Percentiles rank a stretch among this genome's conserved stretches.
phyloP scores from a whole-genome alignment of 257 asterid species.

The Voacanga thouarsii region DNA sequence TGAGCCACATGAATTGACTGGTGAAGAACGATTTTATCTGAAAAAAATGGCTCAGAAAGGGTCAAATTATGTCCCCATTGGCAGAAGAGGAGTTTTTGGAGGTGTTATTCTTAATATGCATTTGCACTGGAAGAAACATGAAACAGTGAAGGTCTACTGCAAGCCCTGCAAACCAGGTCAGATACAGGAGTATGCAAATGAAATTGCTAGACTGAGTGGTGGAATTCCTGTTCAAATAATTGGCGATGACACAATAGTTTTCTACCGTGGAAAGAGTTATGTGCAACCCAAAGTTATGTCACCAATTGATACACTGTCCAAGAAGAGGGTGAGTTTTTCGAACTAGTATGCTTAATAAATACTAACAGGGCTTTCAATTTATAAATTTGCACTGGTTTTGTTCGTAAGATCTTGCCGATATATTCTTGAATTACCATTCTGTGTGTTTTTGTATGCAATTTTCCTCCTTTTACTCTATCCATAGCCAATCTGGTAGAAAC shows the following conservation, averaged over 20 bases:
- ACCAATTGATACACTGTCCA: slow-evolving; percentile 85
- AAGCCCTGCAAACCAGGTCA: slow-evolving; percentile 87
- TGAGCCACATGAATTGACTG: slow-evolving; percentile 66
- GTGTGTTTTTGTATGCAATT: neutral
- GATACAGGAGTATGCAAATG: slow-evolving; percentile 63
- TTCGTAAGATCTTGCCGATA: neutral
- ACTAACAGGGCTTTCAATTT: neutral
- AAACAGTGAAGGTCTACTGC: slow-evolving; percentile 89
- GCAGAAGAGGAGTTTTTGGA: slow-evolving; percentile 88
- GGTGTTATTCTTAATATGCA: slow-evolving; percentile 98
- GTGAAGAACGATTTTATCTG: slow-evolving; percentile 81
- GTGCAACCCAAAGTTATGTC: slow-evolving; percentile 94
- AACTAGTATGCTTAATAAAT: slow-evolving; percentile 6
- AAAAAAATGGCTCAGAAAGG: slow-evolving; percentile 92
- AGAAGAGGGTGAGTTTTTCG: slow-evolving; percentile 58
- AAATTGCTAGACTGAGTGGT: slow-evolving; percentile 84
- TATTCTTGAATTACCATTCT: neutral
- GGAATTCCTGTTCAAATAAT: slow-evolving; percentile 78
- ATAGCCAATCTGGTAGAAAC: neutral
- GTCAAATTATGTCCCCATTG: slow-evolving; percentile 91
- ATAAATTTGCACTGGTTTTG: neutral
- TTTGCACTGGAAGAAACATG: slow-evolving; percentile 97
- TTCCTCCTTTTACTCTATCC: neutral
- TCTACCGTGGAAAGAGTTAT: slow-evolving; percentile 80
- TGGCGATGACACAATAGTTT: slow-evolving; percentile 74